phyloP scores from a whole-genome alignment of 1,284 basidiomycete species.

The Veloporphyrellus conicus region DNA sequence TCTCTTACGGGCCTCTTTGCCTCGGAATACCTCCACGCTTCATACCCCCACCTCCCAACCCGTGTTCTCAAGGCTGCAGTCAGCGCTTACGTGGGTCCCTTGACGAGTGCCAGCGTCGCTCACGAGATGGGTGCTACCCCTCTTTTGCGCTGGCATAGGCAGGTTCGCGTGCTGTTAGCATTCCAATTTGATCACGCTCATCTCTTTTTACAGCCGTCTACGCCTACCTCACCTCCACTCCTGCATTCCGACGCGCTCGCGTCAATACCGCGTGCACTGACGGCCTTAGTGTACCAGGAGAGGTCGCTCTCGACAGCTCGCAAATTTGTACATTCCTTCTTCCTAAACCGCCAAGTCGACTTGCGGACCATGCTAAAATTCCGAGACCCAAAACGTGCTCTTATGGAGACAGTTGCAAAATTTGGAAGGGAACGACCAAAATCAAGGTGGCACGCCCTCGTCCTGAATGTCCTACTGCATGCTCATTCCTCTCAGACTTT shows the following conservation, averaged over 20 bases:
- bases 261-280: slow-evolving; percentile 70
- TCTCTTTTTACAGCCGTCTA: slow-evolving; percentile 41
- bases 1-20: slow-evolving; percentile 88
- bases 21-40: slow-evolving; percentile 76
- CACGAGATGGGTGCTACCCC: slow-evolving; percentile 72
- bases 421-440: slow-evolving; percentile 72
- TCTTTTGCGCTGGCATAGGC: slow-evolving; percentile 68
- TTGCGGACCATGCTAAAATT: slow-evolving; percentile 86
- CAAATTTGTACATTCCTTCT: slow-evolving; percentile 81
- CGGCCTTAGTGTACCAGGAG: slow-evolving; percentile 74
- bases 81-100: slow-evolving; percentile 85
- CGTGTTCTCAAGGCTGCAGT: slow-evolving; percentile 86
- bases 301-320: slow-evolving; percentile 76
- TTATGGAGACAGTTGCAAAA: slow-evolving; percentile 73
- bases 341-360: slow-evolving; percentile 80
- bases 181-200: slow-evolving; percentile 7
- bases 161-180: slow-evolving; percentile 39
- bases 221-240: slow-evolving; percentile 46
- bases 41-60: slow-evolving; percentile 90
- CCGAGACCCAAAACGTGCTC: slow-evolving; percentile 76
- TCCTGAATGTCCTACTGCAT: background rate
- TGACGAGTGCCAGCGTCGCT: slow-evolving; percentile 79
- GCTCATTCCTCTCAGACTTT: slow-evolving; percentile 44
- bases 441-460: slow-evolving; percentile 53
- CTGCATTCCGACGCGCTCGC: slow-evolving; percentile 70